Evolutionary conservation across 495 filamentous ascomycete genomes (phyloP).

Genomic region (Darksidea phi): DNA sequence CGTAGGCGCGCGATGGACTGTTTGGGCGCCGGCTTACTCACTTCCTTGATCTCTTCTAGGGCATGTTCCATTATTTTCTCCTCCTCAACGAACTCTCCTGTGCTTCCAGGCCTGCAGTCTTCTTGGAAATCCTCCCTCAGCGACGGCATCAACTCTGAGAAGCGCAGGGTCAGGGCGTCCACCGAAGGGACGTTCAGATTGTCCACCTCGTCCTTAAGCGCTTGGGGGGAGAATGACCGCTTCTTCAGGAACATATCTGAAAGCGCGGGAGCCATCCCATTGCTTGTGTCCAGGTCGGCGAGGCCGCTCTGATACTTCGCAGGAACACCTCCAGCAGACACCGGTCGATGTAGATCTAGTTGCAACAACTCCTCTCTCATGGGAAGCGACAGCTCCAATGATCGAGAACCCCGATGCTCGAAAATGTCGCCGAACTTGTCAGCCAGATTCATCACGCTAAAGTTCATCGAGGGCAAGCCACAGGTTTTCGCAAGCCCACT

Average conservation of each 20-base stretch:
- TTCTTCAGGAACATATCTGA: conserved; percentile 13
- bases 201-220: conserved; percentile 43
- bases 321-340: conserved; percentile 36
- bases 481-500: conserved; percentile 36
- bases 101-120: neutral
- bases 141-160: conserved; percentile 42
- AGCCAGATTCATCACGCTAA: conserved; percentile 44
- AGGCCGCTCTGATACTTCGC: conserved; percentile 45
- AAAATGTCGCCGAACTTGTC: conserved; percentile 43
- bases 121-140: conserved; percentile 25
- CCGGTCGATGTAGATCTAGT: conserved; percentile 28
- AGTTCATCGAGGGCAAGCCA: conserved; percentile 43
- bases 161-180: conserved; percentile 39
- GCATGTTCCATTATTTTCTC: conserved; percentile 35
- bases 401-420: conserved; percentile 34
- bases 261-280: neutral
- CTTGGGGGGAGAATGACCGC: conserved; percentile 37
- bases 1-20: conserved; percentile 29
- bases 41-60: conserved; percentile 34
- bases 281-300: conserved; percentile 29
- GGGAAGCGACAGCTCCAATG: conserved; percentile 28
- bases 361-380: conserved; percentile 30
- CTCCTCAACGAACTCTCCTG: conserved; percentile 26
- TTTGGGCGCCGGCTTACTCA: conserved; percentile 29
- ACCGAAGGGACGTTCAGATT: conserved; percentile 43